phyloP scores from a whole-genome alignment of 208 protist genomes.

The Acanthamoeba sp. region DNA sequence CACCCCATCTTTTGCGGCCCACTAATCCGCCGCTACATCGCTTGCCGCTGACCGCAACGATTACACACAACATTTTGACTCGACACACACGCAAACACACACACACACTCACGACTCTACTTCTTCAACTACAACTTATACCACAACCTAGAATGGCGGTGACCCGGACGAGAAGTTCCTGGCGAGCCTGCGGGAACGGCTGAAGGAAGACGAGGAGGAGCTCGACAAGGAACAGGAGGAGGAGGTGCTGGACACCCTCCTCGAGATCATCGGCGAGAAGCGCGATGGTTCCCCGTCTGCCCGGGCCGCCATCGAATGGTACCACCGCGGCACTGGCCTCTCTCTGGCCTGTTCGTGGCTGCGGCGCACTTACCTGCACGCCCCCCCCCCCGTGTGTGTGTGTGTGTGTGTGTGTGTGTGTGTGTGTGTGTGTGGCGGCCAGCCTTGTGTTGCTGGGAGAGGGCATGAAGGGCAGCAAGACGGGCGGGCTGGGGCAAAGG shows the following conservation, averaged over 20 bases:
- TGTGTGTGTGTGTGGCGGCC: too few species aligned
- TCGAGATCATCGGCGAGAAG: conserved; percentile 6
- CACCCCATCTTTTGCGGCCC: too few species aligned
- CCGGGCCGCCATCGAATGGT: neutral
- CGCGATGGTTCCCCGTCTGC: neutral
- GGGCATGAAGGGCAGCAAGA: neutral
- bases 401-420: neutral
- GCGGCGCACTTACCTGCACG: too few species aligned
- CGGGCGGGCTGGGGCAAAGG: neutral
- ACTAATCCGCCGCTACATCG: too few species aligned
- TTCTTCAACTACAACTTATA: too few species aligned
- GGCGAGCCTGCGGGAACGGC: neutral
- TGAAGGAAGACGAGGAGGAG: neutral
- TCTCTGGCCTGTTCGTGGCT: too few species aligned
- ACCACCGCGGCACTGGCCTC: neutral
- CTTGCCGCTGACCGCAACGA: too few species aligned
- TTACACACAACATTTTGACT: too few species aligned
- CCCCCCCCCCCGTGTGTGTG: neutral
- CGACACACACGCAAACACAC: too few species aligned
- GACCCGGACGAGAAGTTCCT: conserved; percentile 1
- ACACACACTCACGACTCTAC: too few species aligned
- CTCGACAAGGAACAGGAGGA: neutral
- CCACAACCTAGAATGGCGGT: neutral
- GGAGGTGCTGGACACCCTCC: neutral
- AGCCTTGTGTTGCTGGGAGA: conserved; percentile 2